Conservation (phyloP, 2,329 filamentous ascomycete genomes). For the Botryotinia calthae region DNA sequence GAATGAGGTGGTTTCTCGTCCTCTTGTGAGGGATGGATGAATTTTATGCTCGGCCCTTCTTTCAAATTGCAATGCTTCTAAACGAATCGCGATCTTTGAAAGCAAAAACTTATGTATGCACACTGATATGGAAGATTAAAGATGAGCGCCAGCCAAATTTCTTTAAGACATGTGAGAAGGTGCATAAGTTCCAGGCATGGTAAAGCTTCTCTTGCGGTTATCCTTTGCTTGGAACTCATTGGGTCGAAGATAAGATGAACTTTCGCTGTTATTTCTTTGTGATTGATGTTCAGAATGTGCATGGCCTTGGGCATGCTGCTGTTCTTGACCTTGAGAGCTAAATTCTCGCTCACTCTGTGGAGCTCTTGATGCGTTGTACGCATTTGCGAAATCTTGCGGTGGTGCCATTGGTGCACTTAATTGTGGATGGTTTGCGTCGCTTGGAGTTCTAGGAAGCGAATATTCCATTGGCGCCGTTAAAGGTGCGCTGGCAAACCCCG, state of each 20-base stretch:
- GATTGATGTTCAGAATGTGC: conserved; percentile 21
- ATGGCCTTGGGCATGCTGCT: conserved; percentile 30
- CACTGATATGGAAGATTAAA: neutral
- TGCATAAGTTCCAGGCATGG: conserved; percentile 29
- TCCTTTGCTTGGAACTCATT: conserved; percentile 34
- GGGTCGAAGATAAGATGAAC: conserved; percentile 30
- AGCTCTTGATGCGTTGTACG: conserved; percentile 32
- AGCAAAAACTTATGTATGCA: neutral
- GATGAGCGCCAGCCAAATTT: neutral
- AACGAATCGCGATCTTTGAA: neutral
- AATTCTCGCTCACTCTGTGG: conserved; percentile 30
- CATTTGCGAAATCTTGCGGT: conserved; percentile 48
- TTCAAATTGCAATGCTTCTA: conserved; percentile 1
- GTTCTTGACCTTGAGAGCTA: conserved; percentile 23
- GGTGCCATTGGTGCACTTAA: conserved; percentile 55
- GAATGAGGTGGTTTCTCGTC: neutral
- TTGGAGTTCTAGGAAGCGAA: conserved; percentile 47
- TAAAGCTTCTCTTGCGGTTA: conserved; percentile 36
- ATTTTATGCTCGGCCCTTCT: conserved; percentile 4
- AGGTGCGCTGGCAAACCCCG: conserved; percentile 53
- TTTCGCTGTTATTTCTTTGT: conserved; percentile 30
- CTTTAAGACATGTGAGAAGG: conserved; percentile 10
- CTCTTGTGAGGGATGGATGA: neutral
- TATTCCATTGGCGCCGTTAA: conserved; percentile 55
- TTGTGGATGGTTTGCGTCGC: conserved; percentile 45